Conservation (phyloP, 2,329 filamentous ascomycete genomes). For the Calonectria pauciramosa region DNA sequence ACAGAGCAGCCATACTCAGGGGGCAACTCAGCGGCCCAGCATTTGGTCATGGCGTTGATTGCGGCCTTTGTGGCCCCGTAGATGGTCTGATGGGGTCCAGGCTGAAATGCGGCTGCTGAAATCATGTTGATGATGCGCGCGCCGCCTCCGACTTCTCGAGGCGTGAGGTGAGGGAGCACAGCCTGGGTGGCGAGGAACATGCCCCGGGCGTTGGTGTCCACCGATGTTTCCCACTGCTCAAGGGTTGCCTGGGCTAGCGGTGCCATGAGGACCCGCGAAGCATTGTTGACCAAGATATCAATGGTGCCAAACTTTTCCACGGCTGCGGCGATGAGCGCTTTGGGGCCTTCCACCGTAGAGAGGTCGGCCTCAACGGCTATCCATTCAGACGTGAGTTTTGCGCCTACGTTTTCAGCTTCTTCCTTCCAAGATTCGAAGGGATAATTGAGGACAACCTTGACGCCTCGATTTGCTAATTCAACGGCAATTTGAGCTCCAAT, state of each 20-base stretch:
- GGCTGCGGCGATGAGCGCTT: background rate
- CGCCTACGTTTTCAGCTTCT: background rate
- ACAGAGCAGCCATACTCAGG: background rate
- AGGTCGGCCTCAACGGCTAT: background rate
- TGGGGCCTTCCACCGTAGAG: background rate
- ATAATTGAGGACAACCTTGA: background rate
- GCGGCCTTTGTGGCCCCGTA: background rate
- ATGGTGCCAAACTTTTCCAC: conserved; percentile 1
- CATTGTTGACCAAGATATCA: background rate
- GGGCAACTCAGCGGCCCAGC: conserved; percentile 61
- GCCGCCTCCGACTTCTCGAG: background rate
- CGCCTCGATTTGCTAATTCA: background rate
- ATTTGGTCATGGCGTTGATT: background rate
- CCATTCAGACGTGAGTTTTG: background rate
- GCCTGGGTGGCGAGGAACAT: background rate
- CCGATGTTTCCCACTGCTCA: background rate
- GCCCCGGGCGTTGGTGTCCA: background rate
- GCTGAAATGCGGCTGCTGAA: background rate
- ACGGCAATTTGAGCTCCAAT: background rate
- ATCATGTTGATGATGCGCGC: conserved; percentile 6
- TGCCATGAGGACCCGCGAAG: background rate
- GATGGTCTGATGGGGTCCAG: background rate
- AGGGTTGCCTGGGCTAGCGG: background rate
- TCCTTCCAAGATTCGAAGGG: background rate
- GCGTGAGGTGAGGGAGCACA: background rate